Evolutionary conservation across 2,329 filamentous ascomycete genomes (phyloP), one percentile per base, ranked within the genome.

Genomic region (Xylaria hypoxylon): DNA sequence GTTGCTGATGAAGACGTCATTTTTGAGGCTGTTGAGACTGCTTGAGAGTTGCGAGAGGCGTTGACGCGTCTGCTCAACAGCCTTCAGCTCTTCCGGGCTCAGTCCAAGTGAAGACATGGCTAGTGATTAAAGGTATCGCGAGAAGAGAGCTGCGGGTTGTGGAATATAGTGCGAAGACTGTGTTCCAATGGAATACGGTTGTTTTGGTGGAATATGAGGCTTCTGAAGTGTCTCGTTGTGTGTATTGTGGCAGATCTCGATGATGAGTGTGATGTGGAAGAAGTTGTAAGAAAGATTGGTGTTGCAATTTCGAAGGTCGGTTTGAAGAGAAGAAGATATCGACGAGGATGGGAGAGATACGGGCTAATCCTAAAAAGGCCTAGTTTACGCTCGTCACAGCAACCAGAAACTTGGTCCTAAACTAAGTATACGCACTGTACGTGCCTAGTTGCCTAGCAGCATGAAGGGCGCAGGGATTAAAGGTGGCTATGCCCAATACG

Each of bases 41-140:
- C 86, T 89, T 3, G 89, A 87, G 26, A 94, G 85, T 75, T 92
- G 89, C 51, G 84, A 84, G 24, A 94, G 84, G 31, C 90, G 86
- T 73, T 89, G 87, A 45, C 92, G 87, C 31, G 89, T 88, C 78
- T 90, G 86, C 74, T 94, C 92, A 28, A 94, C 85, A 45, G 87
- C 84, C 79, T 90, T 92, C 71, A 89, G 81, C 77, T 90, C 88
- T 22, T 89, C 87, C 31, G 83, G 82, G 38, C 81, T 82, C 33
- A 89, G 78, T 35, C 83, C 82, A n/a, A 88, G 80, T 19, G 81
- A 81, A 19, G 80, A 75, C 80, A 80, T 80, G 55, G 55, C 65
- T 11, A 24, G 22, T 38, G 51, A 40, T 52, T 59, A 15, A 31
- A 7, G 42, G 26, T 33, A 56, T 55, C n/a, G 7, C 48, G 60